These are phyloP conservation scores for Sonneratia alba DNA, from an alignment of 345 rosid species.

Conservation along the genomic window DNA sequence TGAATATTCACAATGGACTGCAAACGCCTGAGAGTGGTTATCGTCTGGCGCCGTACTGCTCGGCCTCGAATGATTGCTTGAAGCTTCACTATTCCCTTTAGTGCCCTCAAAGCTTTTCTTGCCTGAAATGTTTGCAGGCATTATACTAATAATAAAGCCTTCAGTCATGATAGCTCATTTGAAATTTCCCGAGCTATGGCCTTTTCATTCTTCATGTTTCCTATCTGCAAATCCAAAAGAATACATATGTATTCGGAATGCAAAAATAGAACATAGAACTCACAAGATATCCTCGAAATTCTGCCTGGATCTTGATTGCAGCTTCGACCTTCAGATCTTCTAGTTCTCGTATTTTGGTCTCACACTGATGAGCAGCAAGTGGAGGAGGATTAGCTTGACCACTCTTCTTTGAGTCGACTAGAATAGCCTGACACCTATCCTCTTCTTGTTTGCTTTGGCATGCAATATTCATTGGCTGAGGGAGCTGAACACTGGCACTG, in stretches of 20 bases:
- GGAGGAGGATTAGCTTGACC: slow-evolving; percentile 1
- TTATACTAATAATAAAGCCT: neutral
- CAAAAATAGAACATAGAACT: slow-evolving; percentile 13
- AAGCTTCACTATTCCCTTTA: slow-evolving; percentile 86
- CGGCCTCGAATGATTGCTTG: slow-evolving; percentile 84
- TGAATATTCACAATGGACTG: slow-evolving; percentile 80
- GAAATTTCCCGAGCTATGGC: neutral
- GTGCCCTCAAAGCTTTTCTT: slow-evolving; percentile 75
- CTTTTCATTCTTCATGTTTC: too few species aligned
- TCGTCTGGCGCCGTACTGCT: slow-evolving; percentile 74
- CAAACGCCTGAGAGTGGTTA: slow-evolving; percentile 64
- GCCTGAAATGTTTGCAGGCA: slow-evolving; percentile 34
- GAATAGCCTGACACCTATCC: slow-evolving; percentile 6
- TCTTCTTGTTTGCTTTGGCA: slow-evolving; percentile 19
- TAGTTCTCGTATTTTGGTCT: slow-evolving; percentile 21
- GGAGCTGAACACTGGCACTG: slow-evolving; percentile 19
- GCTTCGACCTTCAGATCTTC: slow-evolving; percentile 15
- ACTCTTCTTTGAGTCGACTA: neutral
- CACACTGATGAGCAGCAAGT: slow-evolving; percentile 9
- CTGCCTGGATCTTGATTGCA: slow-evolving; percentile 57
- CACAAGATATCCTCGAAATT: slow-evolving; percentile 72
- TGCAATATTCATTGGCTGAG: slow-evolving; percentile 3
- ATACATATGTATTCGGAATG: neutral
- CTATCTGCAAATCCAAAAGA: neutral
- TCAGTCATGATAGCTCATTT: neutral